Percentiles rank a stretch among this genome's conserved stretches.
phyloP scores from a whole-genome alignment of 2,329 filamentous ascomycete species.

The Aaosphaeria pasadenensis region DNA sequence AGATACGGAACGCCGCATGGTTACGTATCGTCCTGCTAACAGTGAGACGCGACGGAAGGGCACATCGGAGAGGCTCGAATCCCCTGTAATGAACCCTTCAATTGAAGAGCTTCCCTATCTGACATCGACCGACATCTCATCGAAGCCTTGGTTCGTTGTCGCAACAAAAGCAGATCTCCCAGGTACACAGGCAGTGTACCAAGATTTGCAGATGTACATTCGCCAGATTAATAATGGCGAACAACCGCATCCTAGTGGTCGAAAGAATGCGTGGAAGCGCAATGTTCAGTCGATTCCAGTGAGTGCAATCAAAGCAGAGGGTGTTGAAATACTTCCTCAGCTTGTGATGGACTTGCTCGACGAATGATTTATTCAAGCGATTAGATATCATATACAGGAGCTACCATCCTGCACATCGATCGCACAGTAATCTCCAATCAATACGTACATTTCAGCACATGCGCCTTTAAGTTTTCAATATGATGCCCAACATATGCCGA shows the following conservation, averaged over 20 bases:
- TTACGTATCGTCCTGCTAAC: slow-evolving; percentile 46
- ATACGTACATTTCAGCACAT: too few relatives aligned
- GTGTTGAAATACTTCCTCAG: slow-evolving; percentile 71
- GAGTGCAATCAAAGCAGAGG: slow-evolving; percentile 84
- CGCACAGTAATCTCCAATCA: too few relatives aligned
- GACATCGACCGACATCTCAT: slow-evolving; percentile 69
- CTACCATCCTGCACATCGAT: too few relatives aligned
- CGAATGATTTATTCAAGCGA: slow-evolving; percentile 9
- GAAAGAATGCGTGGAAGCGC: slow-evolving; percentile 59
- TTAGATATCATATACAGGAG: too few relatives aligned
- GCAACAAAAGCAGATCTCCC: slow-evolving; percentile 88
- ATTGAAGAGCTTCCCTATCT: slow-evolving; percentile 44
- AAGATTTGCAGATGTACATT: slow-evolving; percentile 67
- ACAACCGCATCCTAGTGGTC: slow-evolving; percentile 70
- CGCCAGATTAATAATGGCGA: slow-evolving; percentile 60
- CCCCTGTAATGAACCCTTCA: slow-evolving; percentile 19
- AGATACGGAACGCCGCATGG: slow-evolving; percentile 60
- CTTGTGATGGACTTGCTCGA: slow-evolving; percentile 66
- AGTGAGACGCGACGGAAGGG: slow-evolving; percentile 10
- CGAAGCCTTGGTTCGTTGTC: slow-evolving; percentile 95
- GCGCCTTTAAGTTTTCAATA: too few relatives aligned
- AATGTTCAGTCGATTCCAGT: slow-evolving; percentile 70
- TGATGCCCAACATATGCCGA: too few relatives aligned
- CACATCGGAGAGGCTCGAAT: slow-evolving; percentile 16
- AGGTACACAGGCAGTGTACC: slow-evolving; percentile 75